These are phyloP conservation scores for Tuber microsphaerosporum DNA, from an alignment of 495 filamentous ascomycete species.

Conservation along the genomic window DNA sequence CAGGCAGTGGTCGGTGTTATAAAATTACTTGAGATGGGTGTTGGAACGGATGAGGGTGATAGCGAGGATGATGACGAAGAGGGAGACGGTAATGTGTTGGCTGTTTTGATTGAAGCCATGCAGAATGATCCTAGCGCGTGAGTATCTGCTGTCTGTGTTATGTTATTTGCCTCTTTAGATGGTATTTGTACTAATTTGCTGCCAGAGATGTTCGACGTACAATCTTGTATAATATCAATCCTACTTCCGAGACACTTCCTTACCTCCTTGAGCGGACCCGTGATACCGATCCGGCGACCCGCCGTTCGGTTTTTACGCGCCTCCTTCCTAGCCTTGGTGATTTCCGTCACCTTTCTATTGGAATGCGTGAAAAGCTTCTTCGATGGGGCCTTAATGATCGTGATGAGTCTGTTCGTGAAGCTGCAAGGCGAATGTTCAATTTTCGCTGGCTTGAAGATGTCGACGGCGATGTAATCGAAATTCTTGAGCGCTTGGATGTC, in stretches of 20 bases:
- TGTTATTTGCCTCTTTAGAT: not conserved
- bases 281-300: conserved; percentile 74
- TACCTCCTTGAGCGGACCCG: conserved; percentile 86
- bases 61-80: conserved; percentile 44
- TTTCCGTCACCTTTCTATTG: conserved; percentile 90
- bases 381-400: conserved; percentile 92
- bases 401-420: conserved; percentile 89
- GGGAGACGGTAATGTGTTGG: conserved; percentile 46
- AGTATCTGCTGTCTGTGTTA: not conserved
- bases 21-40: conserved; percentile 65
- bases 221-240: conserved; percentile 79
- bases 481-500: conserved; percentile 89
- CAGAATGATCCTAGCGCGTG: conserved; percentile 84
- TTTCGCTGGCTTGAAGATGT: conserved; percentile 96
- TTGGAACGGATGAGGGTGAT: conserved; percentile 59
- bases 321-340: conserved; percentile 85
- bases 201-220: conserved; percentile 64
- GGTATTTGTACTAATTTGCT: not conserved
- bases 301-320: conserved; percentile 78
- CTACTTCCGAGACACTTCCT: conserved; percentile 71
- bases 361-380: conserved; percentile 90
- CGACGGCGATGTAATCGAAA: conserved; percentile 71
- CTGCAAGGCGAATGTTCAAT: conserved; percentile 79
- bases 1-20: conserved; percentile 91
- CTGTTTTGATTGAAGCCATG: conserved; percentile 68